Base-by-base conservation (phyloP, 2,329 filamentous ascomycete genomes). In the Cytospora schulzeri region DNA sequence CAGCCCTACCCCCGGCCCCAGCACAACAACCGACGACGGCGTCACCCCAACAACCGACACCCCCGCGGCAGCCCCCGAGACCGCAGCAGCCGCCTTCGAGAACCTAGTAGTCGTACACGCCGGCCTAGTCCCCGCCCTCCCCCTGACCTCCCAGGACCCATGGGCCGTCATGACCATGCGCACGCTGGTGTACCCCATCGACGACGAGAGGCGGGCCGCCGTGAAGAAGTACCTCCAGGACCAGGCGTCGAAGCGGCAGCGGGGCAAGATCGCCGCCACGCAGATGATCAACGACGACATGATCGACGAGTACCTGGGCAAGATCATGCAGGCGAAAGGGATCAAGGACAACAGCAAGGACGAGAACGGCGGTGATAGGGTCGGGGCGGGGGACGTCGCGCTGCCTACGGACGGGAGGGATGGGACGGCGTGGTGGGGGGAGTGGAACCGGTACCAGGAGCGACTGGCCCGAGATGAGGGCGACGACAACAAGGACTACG, bases 111-210 rank as follows among this genome's bases (percentile, higher is more conserved):
- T 93, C 58, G 94, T 93, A 8, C 95, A 98, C 78, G 94, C 87
- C 0, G 95, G 95, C 0, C 82, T 98, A 2, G 88, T 95, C 0
- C 92, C 94, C 0, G 90, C 88, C 6, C 78, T 96, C 0, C 76
- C 84, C 0, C 80, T 96, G 17, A 81, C 88, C 54, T 80, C 84
- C 59, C 94, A 89, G 70, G 83, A 97, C 75, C 90, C 93, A 0
- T 88, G 86, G 75, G 88, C 90, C 59, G 90, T 91, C 50, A 97
- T 97, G 93, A 95, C 92, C 73, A 96, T 99, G 91, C 88, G 93
- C 63, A 91, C 88, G 8, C 85, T 97, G 61, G 82, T 91, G 69
- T 82, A 81, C 68, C 78, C 88, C 22, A 77, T 81, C 14, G 88
- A 85, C 14, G 83, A 86, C 65, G 77, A 85, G 15, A 88, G 70